These are phyloP conservation scores for Pilaira anomala DNA, from an alignment of 192 early-diverging fungal genomes.

Conservation along the genomic window DNA sequence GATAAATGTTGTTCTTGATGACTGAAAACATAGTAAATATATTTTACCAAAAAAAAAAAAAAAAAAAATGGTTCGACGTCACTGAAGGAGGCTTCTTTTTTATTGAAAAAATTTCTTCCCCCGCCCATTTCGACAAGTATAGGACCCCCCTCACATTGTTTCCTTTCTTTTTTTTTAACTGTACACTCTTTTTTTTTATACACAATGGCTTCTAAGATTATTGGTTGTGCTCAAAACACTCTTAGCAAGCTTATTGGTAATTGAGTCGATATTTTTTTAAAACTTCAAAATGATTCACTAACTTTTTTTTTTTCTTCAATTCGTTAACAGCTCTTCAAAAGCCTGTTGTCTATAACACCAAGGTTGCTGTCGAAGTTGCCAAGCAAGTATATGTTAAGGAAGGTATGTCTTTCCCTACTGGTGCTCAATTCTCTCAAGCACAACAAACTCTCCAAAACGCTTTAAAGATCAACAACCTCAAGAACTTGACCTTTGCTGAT, in stretches of 20 bases:
- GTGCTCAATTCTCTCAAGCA: constrained; percentile 46
- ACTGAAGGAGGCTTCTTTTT: background rate
- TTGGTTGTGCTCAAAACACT: constrained; percentile 20
- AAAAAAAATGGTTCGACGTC: background rate
- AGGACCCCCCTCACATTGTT: background rate
- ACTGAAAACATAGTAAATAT: background rate
- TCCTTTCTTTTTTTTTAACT: constrained; percentile 3
- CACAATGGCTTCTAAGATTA: constrained; percentile 29
- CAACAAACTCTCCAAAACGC: constrained; percentile 42
- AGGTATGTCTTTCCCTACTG: constrained; percentile 55
- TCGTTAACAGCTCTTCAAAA: constrained; percentile 34
- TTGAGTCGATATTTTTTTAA: too few species aligned
- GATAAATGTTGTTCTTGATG: constrained; percentile 3
- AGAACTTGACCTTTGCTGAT: constrained; percentile 45
- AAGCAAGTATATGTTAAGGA: constrained; percentile 65
- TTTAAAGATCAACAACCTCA: constrained; percentile 39
- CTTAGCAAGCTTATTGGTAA: constrained; percentile 30
- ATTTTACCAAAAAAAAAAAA: background rate
- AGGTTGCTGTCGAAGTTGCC: constrained; percentile 55
- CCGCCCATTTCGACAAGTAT: background rate
- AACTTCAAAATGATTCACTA: background rate
- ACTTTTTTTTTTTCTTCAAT: background rate
- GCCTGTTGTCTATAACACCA: constrained; percentile 51
- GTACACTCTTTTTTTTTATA: constrained; percentile 6
- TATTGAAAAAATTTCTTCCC: background rate